Evolutionary conservation across 352 stramenopile species (phyloP), one percentile per base, ranked within the genome.

Genomic region (Plasmopara viticola): DNA sequence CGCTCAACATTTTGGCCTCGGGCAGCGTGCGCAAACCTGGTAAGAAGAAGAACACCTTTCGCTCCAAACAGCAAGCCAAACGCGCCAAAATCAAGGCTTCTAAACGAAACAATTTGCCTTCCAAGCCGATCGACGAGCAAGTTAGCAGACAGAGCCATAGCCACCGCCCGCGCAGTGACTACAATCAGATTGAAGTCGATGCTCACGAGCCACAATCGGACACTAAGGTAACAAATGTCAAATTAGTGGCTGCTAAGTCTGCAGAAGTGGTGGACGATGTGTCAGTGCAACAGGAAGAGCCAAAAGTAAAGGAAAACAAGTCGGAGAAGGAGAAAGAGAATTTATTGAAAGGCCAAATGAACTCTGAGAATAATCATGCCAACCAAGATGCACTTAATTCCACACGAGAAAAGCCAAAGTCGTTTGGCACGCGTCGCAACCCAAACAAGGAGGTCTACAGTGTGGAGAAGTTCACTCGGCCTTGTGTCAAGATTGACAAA

Each of bases 41-140:
- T 33, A 88, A 90, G 72, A 89, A 86, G 68, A 85, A 88, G 58
- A 81, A 71, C 44, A 83, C 68, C 9, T 93, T 93, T 57, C 79
- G 79, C 15, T 70, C 72, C 48, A 93, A 93, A 66, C 72, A 88
- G 48, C 76, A 73, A 25, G 77, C 73, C 14, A 81, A 75, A 46
- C 72, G 74, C 41, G 60, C 66, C 20, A 79, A 83, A 51, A 40
- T 51, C 5, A 79, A 78, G 51, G 62, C 58, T 13, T 51, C 30
- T 5, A 77, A 76, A 46, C 18, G 51, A 9, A 56, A 41, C n/a
- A 74, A 79, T 42, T 55, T 43, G 28, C 9, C 20, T 13, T 35
- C 40, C 2, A 63, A 65, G 17, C 35, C 39, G 28, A 37, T 30
- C 9, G 15, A 10, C 5, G 51, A 43, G 39, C 38, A 43, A 18